Base-by-base conservation (phyloP, 2,329 filamentous ascomycete genomes). In the Sporothrix protearum region DNA sequence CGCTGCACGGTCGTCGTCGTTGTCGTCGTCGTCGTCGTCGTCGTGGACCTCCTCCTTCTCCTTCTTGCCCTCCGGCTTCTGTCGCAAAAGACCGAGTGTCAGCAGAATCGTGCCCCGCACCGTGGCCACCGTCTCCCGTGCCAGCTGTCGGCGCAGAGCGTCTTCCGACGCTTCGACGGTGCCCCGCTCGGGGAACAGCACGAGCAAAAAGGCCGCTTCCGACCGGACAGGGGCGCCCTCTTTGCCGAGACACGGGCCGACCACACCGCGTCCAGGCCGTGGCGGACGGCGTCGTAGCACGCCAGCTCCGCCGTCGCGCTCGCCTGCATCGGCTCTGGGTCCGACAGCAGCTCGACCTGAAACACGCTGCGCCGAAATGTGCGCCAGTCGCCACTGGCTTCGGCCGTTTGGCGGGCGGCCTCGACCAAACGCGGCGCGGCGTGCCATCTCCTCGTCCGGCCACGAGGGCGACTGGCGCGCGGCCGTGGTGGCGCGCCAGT, bases 91-190 rank as follows among this genome's bases (percentile, higher is more conserved):
- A 25, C n/a, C 61, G 1, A 66, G 61, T 16, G 61, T 19, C 61
- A 66, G 12, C 9, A 66, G 61, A 12, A 47, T 45, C 2, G 39
- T 66, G 39, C 61, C 61, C n/a, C 61, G 61, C n/a, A 66, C 61
- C 1, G 61, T 66, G 1, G 39, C 61, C 22, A 66, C 61, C 0
- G 22, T 47, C 61, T 66, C 61, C 5, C 25, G 25, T 1, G 25
- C 22, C 61, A 66, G 12, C 22, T 28, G 39, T 4, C 28, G 14
- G 5, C 39, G 61, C 61, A 66, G 14, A 1, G 10, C 59, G 2
- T 25, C 3, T 33, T 63, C 59, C 7, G 59, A 63, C 8, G 59
- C 36, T 1, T 42, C 59, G 59, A 22, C 59, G 2, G 19, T 25
- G 7, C 19, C 33, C 7, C 14, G n/a, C 7, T 63, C 36, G 8